Conservation (phyloP, 2,329 filamentous ascomycete species). For the Chrysosporium queenslandicum region DNA sequence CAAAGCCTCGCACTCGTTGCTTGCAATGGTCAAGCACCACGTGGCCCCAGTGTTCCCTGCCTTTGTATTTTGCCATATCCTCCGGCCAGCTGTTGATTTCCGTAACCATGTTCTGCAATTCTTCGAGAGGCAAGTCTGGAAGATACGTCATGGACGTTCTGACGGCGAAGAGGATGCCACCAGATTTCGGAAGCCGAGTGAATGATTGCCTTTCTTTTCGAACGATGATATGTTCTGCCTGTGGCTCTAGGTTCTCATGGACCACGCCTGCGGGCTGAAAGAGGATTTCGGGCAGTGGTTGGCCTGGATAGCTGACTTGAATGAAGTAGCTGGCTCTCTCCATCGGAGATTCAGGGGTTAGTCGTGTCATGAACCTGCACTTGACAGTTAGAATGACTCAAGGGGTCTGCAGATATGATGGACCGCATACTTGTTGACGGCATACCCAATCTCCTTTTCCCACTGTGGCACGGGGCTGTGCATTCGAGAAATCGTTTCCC, state of each 20-base stretch:
- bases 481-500: constrained; percentile 40
- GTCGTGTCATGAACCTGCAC: constrained; percentile 38
- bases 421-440: constrained; percentile 34
- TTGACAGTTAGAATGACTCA: constrained; percentile 1
- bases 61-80: constrained; percentile 39
- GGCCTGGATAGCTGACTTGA: constrained; percentile 35
- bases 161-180: constrained; percentile 42
- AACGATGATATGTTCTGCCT: constrained; percentile 36
- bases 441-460: constrained; percentile 38
- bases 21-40: constrained; percentile 32
- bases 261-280: constrained; percentile 37
- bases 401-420: constrained; percentile 2
- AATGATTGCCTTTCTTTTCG: constrained; percentile 45
- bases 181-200: constrained; percentile 35
- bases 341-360: constrained; percentile 38
- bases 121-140: constrained; percentile 33
- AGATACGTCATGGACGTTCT: constrained; percentile 39
- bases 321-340: constrained; percentile 44
- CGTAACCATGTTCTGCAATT: constrained; percentile 35
- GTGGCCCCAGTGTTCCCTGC: constrained; percentile 35
- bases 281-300: constrained; percentile 35
- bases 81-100: constrained; percentile 40
- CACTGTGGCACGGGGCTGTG: constrained; percentile 42
- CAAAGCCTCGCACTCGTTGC: constrained; percentile 14
- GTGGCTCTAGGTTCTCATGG: constrained; percentile 30